Base-by-base conservation (phyloP, 176 grass and related monocot species). In the maize (Zea mays) region DNA sequence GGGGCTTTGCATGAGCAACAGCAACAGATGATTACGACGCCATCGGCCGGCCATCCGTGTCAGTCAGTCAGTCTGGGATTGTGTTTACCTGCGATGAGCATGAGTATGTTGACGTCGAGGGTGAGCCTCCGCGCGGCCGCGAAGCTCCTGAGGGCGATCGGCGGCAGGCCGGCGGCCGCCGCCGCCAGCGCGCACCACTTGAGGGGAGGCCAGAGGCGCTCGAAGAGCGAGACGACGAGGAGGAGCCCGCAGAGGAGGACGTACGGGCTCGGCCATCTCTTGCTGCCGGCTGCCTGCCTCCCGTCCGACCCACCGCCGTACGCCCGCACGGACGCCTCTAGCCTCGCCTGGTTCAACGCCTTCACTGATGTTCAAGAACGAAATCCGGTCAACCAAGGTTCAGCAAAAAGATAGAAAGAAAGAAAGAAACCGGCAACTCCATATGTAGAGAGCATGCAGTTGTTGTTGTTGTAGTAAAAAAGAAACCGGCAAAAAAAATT, bases 101-200 rank as follows among this genome's bases (percentile, higher is more conserved):
- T 82, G 78, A 99, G 88, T 83, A 96, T 99, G 81, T 99, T 99
- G 83, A 93, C 86, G 65, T 99, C 96, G 4, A 99, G 84, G 13
- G 84, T 99, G 78, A 75, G 67, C 66, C 88, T 89, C 65, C 90
- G 83, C 14, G 84, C 78, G 8, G 96, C 96, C 0, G 84, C 86
- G 8, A 89, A 14, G 74, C 90, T 93, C 73, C 86, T 69, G 38
- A 65, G 46, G 7, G 89, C 0, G 71, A 99, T 93, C 0, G 86
- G 90, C 8, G 76, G 84, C 39, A 90, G 16, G 10, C 92, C 96
- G 0, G 72, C 76, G 0, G 15, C 88, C 0, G 79, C 82, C 2
- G 90, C 90, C 10, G 37, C 90, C 0, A 99, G 21, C 1, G 96
- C 96, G 1, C 91, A 65, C 96, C 96, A 99, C 76, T 72, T 88